A percentile compares a stretch with the other conserved stretches of the same genome.
These are phyloP conservation scores for Gossypium lobatum DNA, from an alignment of 441 rosid genomes.

Conservation along the genomic window DNA sequence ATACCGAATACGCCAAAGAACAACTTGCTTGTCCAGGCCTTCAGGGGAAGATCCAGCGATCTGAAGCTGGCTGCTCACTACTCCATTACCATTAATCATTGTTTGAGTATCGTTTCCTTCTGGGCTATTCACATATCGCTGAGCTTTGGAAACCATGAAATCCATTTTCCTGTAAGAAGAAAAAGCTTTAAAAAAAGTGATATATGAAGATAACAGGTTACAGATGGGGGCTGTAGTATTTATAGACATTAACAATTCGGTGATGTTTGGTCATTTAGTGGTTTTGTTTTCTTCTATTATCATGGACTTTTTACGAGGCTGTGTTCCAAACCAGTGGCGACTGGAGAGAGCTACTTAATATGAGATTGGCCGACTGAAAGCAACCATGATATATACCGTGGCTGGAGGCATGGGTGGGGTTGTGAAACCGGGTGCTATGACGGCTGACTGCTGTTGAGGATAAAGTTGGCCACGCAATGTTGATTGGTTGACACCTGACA, in stretches of 20 bases:
- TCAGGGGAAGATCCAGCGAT: constrained; percentile 15
- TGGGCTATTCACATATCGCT: constrained; percentile 5
- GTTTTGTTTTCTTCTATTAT: background rate
- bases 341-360: background rate
- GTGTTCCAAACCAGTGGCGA: constrained; percentile 20
- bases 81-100: background rate
- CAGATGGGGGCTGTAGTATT: background rate
- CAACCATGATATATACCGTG: background rate
- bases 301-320: background rate
- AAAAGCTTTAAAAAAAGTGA: background rate
- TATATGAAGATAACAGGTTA: background rate
- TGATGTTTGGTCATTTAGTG: background rate
- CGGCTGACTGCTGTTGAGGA: background rate
- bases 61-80: constrained; percentile 34
- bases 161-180: constrained; percentile 26
- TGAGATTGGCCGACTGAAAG: background rate
- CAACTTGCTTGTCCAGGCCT: constrained; percentile 29
- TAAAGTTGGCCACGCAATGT: background rate
- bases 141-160: constrained; percentile 27
- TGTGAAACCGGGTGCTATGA: constrained; percentile 15
- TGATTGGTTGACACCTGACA: background rate
- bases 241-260: background rate
- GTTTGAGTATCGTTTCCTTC: constrained; percentile 16
- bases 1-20: constrained; percentile 51
- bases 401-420: background rate